These are phyloP conservation scores for Exophiala sp. DNA, from an alignment of 2,329 filamentous ascomycete species.

Conservation along the genomic window DNA sequence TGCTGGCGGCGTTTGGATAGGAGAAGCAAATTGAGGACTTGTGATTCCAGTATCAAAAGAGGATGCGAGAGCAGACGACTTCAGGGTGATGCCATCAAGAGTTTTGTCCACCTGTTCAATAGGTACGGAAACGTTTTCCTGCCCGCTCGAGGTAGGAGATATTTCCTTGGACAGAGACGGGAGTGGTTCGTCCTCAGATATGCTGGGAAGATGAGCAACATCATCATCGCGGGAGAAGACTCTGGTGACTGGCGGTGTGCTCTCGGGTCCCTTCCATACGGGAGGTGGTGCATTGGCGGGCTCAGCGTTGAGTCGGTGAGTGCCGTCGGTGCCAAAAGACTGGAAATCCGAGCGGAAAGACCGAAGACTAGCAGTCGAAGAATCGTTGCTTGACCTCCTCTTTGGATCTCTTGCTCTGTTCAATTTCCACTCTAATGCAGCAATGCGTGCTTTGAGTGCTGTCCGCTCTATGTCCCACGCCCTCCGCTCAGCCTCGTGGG, in stretches of 20 bases:
- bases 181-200: slow-evolving; percentile 34
- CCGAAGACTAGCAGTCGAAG: slow-evolving; percentile 18
- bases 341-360: slow-evolving; percentile 25
- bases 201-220: slow-evolving; percentile 28
- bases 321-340: slow-evolving; percentile 7
- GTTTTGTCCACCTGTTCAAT: slow-evolving; percentile 44
- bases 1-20: slow-evolving; percentile 28
- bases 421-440: slow-evolving; percentile 37
- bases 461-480: slow-evolving; percentile 42
- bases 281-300: slow-evolving; percentile 26
- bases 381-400: slow-evolving; percentile 28
- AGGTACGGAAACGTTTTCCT: slow-evolving; percentile 34
- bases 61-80: slow-evolving; percentile 41
- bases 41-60: slow-evolving; percentile 41
- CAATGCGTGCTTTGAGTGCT: slow-evolving; percentile 39
- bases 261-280: slow-evolving; percentile 43
- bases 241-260: slow-evolving; percentile 37
- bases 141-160: slow-evolving; percentile 29
- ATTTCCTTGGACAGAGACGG: slow-evolving; percentile 35
- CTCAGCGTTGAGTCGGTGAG: slow-evolving; percentile 14
- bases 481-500: slow-evolving; percentile 41
- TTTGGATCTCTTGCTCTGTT: slow-evolving; percentile 26
- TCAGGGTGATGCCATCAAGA: slow-evolving; percentile 44
- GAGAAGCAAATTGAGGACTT: slow-evolving; percentile 37
- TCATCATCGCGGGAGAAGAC: slow-evolving; percentile 38